Percentiles rank a stretch among this genome's conserved stretches.
Evolutionary conservation across 2,329 filamentous ascomycete species (phyloP).

Genomic region (Exophiala phaeomuriformis): DNA sequence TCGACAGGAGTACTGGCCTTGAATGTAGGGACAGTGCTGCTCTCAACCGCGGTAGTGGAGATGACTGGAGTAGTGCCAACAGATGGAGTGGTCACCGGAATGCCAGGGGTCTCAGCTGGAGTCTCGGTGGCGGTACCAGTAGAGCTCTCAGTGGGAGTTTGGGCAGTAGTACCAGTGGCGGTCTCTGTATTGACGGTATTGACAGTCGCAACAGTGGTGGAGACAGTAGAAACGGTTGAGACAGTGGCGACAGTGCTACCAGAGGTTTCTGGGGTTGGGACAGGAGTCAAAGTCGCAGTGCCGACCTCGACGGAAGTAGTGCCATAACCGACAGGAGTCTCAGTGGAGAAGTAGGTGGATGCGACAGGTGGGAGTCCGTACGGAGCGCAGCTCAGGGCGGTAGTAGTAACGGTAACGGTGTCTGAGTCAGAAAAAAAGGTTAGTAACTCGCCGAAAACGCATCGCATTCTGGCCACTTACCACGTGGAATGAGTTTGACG

Average conservation of each 20-base stretch:
- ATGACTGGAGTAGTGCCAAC: background rate
- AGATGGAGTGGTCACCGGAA: conserved; percentile 10
- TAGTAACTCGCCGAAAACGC: conserved; percentile 4
- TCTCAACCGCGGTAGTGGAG: conserved; percentile 7
- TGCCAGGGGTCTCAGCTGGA: conserved; percentile 7
- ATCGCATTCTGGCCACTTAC: conserved; percentile 15
- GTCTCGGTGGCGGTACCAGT: conserved; percentile 4
- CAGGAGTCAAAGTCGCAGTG: background rate
- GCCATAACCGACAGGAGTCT: background rate
- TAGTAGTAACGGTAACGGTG: conserved; percentile 9
- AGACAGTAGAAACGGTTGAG: too few species aligned
- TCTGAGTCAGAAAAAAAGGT: conserved; percentile 6
- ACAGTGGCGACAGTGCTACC: background rate
- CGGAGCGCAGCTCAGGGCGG: conserved; percentile 3
- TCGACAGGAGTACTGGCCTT: conserved; percentile 3
- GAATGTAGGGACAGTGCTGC: background rate
- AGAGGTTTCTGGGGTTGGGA: conserved; percentile 2
- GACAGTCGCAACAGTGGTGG: background rate
- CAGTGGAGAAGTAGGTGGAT: conserved; percentile 2
- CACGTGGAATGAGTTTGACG: conserved; percentile 19
- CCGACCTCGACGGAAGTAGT: background rate
- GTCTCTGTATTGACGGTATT: background rate
- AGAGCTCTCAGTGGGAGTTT: background rate
- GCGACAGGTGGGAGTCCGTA: conserved; percentile 1
- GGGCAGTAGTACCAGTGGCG: background rate